These are phyloP conservation scores for Styphnolobium japonicum DNA, from an alignment of 306 rosid genomes.

Conservation along the genomic window DNA sequence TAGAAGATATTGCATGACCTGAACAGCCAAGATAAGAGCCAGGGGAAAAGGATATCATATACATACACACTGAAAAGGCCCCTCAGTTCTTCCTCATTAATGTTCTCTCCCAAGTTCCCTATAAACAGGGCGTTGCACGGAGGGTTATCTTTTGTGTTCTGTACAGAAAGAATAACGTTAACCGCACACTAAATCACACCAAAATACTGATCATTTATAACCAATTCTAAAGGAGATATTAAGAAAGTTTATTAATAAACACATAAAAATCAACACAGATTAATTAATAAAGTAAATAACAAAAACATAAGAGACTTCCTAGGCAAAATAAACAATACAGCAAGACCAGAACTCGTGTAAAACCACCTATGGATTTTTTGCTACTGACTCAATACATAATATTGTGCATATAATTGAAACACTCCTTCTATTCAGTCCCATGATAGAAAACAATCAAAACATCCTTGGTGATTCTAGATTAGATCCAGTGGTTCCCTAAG, in stretches of 20 bases:
- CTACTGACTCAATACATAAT: not conserved
- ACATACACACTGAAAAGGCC: constrained; percentile 86
- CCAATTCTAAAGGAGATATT: not conserved
- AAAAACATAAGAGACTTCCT: not conserved
- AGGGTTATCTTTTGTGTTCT: constrained; percentile 99
- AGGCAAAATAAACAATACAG: not conserved
- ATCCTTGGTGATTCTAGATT: not conserved
- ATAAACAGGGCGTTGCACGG: constrained; percentile 97
- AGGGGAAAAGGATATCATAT: constrained; percentile 18
- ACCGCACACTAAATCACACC: not conserved
- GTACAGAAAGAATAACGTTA: constrained; percentile 21
- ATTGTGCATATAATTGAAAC: not conserved
- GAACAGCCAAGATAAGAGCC: not conserved
- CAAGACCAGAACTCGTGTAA: constrained; percentile 2
- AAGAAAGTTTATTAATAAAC: not conserved
- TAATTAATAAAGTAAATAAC: not conserved
- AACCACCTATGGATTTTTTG: not conserved
- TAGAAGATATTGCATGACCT: not conserved
- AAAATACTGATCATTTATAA: constrained; percentile 8
- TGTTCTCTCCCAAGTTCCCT: constrained; percentile 97
- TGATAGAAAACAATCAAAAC: not conserved
- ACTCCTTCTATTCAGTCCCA: not conserved
- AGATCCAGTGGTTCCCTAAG: not conserved
- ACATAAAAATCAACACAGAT: not conserved
- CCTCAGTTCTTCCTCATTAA: constrained; percentile 95